Percentiles rank a stretch among this genome's conserved stretches.
phyloP scores from a whole-genome alignment of 106 monocot species.

The Dendrobium nobile region DNA sequence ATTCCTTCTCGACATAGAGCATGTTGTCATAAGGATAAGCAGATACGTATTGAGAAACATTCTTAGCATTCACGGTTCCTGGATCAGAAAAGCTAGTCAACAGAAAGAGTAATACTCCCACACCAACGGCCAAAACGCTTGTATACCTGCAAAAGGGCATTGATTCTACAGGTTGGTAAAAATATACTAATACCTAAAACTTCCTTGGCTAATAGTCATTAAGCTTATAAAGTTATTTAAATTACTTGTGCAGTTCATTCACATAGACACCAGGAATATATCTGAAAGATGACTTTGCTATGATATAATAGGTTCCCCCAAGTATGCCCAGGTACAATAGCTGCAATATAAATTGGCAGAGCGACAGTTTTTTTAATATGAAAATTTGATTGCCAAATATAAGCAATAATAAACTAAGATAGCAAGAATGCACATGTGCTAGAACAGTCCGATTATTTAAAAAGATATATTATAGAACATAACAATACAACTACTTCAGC shows the following conservation, averaged over 20 bases:
- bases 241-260: constrained; percentile 64
- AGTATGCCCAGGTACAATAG: constrained; percentile 69
- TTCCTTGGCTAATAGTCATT: neutral
- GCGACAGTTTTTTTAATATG: neutral
- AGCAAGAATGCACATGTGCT: neutral
- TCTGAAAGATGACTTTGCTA: constrained; percentile 73
- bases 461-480: neutral
- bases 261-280: constrained; percentile 88
- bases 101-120: constrained; percentile 66
- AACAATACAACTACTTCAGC: neutral
- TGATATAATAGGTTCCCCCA: constrained; percentile 59
- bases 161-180: constrained; percentile 1
- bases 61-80: constrained; percentile 73
- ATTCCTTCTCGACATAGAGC: constrained; percentile 67
- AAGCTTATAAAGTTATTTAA: neutral
- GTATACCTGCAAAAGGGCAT: constrained; percentile 50
- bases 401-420: neutral
- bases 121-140: constrained; percentile 56
- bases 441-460: neutral
- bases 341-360: constrained; percentile 31
- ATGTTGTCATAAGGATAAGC: constrained; percentile 87
- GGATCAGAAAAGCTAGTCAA: constrained; percentile 98
- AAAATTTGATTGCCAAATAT: neutral
- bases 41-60: constrained; percentile 73
- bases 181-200: neutral